A percentile compares a stretch with the other conserved stretches of the same genome.
phyloP scores from a whole-genome alignment of 2,329 filamentous ascomycete genomes.

The Fusarium sp. region DNA sequence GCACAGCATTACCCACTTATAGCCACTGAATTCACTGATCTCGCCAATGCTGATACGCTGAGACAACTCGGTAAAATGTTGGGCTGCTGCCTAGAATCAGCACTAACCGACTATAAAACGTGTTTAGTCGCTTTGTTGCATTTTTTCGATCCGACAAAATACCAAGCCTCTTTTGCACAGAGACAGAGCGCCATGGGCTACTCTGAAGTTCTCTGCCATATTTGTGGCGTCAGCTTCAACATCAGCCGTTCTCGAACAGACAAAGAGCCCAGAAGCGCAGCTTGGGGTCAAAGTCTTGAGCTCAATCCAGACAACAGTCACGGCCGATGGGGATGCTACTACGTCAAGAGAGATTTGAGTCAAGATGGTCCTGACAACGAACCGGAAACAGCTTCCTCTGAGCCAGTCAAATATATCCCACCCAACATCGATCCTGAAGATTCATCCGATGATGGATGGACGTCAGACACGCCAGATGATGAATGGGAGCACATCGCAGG shows the following conservation, averaged over 20 bases:
- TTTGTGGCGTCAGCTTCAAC: constrained; percentile 46
- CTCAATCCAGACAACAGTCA: neutral
- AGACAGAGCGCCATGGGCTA: too few relatives aligned
- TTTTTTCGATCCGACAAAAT: neutral
- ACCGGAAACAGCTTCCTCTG: neutral
- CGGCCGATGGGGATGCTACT: neutral
- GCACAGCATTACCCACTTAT: too few relatives aligned
- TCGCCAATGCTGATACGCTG: too few relatives aligned
- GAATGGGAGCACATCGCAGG: constrained; percentile 44
- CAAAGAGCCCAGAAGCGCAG: constrained; percentile 37
- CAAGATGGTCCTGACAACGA: neutral
- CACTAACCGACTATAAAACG: neutral
- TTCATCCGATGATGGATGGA: neutral
- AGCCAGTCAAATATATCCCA: neutral
- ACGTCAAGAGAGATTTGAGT: neutral
- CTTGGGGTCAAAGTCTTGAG: constrained; percentile 4
- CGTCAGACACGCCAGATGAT: neutral
- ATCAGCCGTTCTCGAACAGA: constrained; percentile 42
- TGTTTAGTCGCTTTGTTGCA: accelerated
- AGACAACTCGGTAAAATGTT: neutral
- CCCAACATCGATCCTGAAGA: neutral
- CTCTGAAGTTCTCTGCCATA: constrained; percentile 2
- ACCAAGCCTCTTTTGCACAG: too few relatives aligned
- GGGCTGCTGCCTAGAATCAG: constrained; percentile 4
- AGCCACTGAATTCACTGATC: too few relatives aligned